Conservation (phyloP, 208 protist genomes). For the Zelonia costaricensis region DNA sequence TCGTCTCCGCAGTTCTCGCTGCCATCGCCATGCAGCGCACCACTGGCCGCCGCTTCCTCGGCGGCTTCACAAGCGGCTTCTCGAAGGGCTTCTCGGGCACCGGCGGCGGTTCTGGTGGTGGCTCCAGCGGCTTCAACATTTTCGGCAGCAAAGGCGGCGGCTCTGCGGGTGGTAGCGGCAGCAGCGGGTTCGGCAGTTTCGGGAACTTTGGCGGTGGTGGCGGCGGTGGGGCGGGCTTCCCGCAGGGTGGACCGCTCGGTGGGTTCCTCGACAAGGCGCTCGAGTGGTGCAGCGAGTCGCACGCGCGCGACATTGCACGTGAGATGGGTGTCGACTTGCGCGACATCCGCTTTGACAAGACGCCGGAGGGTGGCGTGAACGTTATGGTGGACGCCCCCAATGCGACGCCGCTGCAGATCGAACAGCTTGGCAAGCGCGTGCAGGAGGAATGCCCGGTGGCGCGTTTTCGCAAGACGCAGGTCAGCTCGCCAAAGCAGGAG, state of each 20-base stretch:
- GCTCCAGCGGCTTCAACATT: slow-evolving; percentile 16
- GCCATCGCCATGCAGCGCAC: slow-evolving; percentile 51
- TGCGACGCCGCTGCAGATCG: slow-evolving; percentile 84
- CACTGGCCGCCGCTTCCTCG: slow-evolving; percentile 33
- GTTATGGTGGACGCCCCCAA: slow-evolving; percentile 84
- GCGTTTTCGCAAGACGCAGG: slow-evolving; percentile 80
- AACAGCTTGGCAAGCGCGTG: slow-evolving; percentile 79
- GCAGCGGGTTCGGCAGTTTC: slow-evolving; percentile 5
- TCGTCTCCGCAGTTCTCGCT: too few species aligned
- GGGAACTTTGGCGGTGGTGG: slow-evolving; percentile 5
- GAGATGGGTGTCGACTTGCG: slow-evolving; percentile 74
- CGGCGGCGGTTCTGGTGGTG: slow-evolving; percentile 6
- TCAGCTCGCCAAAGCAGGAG: slow-evolving; percentile 54
- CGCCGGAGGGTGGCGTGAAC: slow-evolving; percentile 65
- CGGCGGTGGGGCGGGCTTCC: slow-evolving; percentile 21
- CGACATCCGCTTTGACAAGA: slow-evolving; percentile 80
- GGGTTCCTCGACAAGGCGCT: slow-evolving; percentile 80
- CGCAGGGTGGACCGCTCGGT: slow-evolving; percentile 51
- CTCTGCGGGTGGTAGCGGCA: too few species aligned
- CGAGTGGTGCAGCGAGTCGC: slow-evolving; percentile 85
- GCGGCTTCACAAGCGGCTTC: slow-evolving; percentile 45
- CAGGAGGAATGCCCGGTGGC: slow-evolving; percentile 89
- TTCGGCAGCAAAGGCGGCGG: slow-evolving; percentile 22
- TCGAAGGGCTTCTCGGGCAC: slow-evolving; percentile 44
- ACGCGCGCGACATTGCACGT: slow-evolving; percentile 77